Conservation (phyloP, 2,329 filamentous ascomycete genomes). For the Coniochaeta hoffmannii region DNA sequence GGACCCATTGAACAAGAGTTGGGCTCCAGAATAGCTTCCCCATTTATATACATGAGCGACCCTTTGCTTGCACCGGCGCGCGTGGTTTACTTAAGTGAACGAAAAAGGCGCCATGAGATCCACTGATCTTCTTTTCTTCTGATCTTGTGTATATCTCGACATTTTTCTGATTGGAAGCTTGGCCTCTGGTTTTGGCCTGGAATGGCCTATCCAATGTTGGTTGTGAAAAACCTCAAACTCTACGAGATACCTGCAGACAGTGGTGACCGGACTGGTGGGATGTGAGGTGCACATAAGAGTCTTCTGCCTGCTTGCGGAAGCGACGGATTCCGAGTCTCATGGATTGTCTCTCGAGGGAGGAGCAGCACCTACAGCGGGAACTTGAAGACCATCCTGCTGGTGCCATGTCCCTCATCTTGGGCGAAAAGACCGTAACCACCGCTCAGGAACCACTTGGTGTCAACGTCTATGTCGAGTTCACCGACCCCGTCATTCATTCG, state of each 20-base stretch:
- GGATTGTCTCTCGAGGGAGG: background rate
- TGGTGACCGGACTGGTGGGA: too few species aligned
- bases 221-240: background rate
- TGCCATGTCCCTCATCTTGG: conserved; percentile 13
- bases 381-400: conserved; percentile 2
- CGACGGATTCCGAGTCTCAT: background rate
- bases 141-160: background rate
- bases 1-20: background rate
- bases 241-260: too few species aligned
- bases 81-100: background rate
- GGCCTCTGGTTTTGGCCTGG: background rate
- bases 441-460: conserved; percentile 26
- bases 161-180: background rate
- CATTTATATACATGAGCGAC: background rate
- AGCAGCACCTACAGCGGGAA: conserved; percentile 3
- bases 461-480: conserved; percentile 37
- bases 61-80: background rate
- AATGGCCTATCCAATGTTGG: background rate
- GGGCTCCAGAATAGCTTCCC: background rate
- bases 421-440: conserved; percentile 8
- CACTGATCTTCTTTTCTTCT: background rate
- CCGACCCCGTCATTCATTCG: conserved; percentile 31
- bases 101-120: background rate
- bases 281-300: background rate
- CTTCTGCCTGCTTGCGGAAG: background rate